A percentile compares a stretch with the other conserved stretches of the same genome.
These are phyloP conservation scores for Paramecium octaurelia DNA, from an alignment of 73 alveolate genomes.

Conservation along the genomic window DNA sequence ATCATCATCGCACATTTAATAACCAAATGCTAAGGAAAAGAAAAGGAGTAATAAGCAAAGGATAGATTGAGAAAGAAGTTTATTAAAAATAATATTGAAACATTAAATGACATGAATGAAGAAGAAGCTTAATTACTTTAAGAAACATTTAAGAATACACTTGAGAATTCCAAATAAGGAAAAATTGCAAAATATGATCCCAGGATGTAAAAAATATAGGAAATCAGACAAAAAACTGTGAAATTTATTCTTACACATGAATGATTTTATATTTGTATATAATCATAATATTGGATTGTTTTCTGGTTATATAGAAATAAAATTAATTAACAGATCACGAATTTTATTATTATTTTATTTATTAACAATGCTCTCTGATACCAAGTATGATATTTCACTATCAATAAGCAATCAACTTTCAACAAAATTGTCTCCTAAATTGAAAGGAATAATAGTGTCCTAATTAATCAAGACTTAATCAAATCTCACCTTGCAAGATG, in stretches of 20 bases:
- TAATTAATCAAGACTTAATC: neutral
- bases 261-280: neutral
- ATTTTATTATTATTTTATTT: neutral
- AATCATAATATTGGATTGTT: neutral
- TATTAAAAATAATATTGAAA: neutral
- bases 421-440: neutral
- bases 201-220: neutral
- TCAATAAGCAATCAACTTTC: neutral
- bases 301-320: neutral
- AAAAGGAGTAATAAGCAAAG: neutral
- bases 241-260: neutral
- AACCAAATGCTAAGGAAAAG: neutral
- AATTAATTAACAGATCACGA: neutral
- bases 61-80: neutral
- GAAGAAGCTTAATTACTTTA: neutral
- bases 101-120: constrained; percentile 17
- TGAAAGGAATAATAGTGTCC: neutral
- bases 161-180: neutral
- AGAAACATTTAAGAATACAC: neutral
- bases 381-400: neutral
- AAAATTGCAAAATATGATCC: neutral
- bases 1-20: neutral
- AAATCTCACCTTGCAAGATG: neutral
- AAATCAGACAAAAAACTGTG: constrained; percentile 6
- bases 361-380: neutral